Evolutionary conservation across 2,329 filamentous ascomycete genomes (phyloP).

Genomic region (Fusarium camptoceras): DNA sequence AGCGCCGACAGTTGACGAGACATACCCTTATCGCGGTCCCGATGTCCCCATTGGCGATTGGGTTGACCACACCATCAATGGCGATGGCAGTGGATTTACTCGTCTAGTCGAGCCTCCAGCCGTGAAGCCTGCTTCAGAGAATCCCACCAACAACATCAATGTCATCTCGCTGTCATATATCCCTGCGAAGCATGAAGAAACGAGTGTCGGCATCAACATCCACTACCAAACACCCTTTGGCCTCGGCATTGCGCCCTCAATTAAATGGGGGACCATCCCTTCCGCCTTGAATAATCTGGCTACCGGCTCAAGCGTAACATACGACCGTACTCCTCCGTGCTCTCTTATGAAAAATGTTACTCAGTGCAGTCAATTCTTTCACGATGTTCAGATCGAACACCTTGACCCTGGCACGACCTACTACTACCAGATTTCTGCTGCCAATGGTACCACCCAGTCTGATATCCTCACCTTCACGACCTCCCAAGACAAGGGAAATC

Average conservation of each 20-base stretch:
- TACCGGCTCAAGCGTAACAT: not conserved
- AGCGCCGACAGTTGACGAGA: not conserved
- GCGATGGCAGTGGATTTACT: not conserved
- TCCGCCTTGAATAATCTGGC: not conserved
- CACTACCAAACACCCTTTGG: not conserved
- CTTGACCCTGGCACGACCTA: not conserved
- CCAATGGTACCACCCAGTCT: not conserved
- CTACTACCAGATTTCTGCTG: not conserved
- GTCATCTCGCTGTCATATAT: constrained; percentile 2
- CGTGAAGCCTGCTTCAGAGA: not conserved
- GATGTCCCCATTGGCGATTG: not conserved
- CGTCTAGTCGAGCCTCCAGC: not conserved
- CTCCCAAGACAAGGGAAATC: not conserved
- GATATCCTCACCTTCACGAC: not conserved
- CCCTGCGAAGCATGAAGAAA: fast-evolving
- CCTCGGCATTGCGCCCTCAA: fast-evolving
- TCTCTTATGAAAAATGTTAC: not conserved
- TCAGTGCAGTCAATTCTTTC: constrained; percentile 5
- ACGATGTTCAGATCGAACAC: not conserved
- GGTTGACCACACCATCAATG: not conserved
- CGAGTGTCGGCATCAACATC: not conserved
- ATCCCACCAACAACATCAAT: constrained; percentile 2
- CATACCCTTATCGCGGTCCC: not conserved
- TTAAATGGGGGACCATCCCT: fast-evolving
- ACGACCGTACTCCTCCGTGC: not conserved